These are phyloP conservation scores for Alternaria consortialis DNA, from an alignment of 2,329 filamentous ascomycete species.

Conservation along the genomic window DNA sequence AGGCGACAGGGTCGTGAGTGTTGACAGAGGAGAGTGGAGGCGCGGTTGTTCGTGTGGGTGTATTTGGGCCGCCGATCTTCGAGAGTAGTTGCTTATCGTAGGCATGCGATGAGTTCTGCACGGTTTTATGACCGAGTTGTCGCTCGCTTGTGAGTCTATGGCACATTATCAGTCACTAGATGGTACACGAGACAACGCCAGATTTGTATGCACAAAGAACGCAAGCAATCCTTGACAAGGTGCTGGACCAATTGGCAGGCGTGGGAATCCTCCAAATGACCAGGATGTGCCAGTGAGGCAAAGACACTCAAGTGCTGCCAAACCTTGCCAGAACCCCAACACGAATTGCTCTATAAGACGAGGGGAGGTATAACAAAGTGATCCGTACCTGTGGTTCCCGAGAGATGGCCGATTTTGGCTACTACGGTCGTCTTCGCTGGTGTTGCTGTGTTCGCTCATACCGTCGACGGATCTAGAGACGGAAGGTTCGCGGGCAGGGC, in stretches of 20 bases:
- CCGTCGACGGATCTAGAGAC: conserved; percentile 49
- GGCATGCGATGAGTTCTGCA: conserved; percentile 67
- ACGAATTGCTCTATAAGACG: background rate
- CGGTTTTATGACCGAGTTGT: conserved; percentile 65
- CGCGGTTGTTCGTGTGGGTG: conserved; percentile 58
- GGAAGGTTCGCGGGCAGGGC: conserved; percentile 51
- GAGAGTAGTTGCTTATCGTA: conserved; percentile 70
- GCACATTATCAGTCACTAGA: conserved; percentile 25
- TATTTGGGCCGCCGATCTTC: conserved; percentile 68
- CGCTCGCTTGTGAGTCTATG: conserved; percentile 66
- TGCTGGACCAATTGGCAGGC: background rate
- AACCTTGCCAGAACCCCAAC: background rate
- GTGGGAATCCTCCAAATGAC: background rate
- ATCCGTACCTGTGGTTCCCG: conserved; percentile 55
- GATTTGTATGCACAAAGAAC: conserved; percentile 1
- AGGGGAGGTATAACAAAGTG: background rate
- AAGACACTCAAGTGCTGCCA: background rate
- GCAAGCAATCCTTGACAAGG: conserved; percentile 3
- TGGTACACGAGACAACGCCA: background rate
- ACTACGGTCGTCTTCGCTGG: conserved; percentile 51
- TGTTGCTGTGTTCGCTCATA: conserved; percentile 45
- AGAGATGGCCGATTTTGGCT: conserved; percentile 47
- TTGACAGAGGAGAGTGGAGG: conserved; percentile 42
- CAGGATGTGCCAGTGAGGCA: background rate
- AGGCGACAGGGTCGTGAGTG: conserved; percentile 46